Base-by-base conservation (phyloP, 257 asterid genomes). In the Lantana camara region DNA sequence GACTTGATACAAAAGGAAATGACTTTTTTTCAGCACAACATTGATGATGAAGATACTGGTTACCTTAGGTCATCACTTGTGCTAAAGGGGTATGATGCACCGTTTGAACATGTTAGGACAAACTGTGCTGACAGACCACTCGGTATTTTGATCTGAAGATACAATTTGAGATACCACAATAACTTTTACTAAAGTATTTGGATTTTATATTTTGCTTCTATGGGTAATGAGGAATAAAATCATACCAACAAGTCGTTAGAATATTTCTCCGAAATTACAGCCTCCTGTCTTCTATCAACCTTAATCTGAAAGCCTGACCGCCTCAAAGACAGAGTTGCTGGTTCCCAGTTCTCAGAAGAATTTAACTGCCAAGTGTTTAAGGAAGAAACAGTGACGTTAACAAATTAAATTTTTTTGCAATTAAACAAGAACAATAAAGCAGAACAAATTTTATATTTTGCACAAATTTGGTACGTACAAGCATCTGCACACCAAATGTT, bases 341-440 rank as follows among this genome's bases (percentile, higher is more conserved):
- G 85, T 82, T 88, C 97, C 97, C 97, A 94, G 53, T 81, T 81
- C 82, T 93, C 97, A 64, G 95, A 77, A 56, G 95, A 64, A 68
- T 81, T 93, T 22, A 85, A 70, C 95, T 90, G 95, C 73, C 67
- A 56, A 64, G 67, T 46, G 30, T 61, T 68, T 11, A 55, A 54
- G 40, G 14, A 66, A 52, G 48, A 20, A 35, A 27, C n/a, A n/a
- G n/a, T n/a, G n/a, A n/a, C n/a, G n/a, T 27, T 27, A 27, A 2
- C 32, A 27, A 27, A 27, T 27, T 27, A 27, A 27, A 27, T n/a
- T n/a, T n/a, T n/a, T n/a, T n/a, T 17, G 41, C 23, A 35, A 13
- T 9, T 37, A 38, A 42, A 22, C 57, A 27, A 34, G 19, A 67
- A 64, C 12, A 68, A n/a, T 4, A 22, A 27, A 52, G 47, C 16